phyloP scores from a whole-genome alignment of 768 basidiomycete species.

The Pisolithus orientalis region DNA sequence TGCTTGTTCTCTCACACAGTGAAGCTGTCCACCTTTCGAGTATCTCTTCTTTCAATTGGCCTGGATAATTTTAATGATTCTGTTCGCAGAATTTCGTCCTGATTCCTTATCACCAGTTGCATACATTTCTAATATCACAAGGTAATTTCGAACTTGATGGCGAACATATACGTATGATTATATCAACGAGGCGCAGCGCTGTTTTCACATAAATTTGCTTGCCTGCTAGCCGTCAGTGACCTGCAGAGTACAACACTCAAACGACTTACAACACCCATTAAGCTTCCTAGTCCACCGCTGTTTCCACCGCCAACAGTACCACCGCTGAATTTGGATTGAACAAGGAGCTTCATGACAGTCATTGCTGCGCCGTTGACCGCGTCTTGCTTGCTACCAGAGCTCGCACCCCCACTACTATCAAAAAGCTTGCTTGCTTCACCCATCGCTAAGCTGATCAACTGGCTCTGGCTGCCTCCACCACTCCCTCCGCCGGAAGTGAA shows the following conservation, averaged over 20 bases:
- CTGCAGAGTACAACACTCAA: no score
- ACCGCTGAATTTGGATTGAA: slow-evolving; percentile 57
- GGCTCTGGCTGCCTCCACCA: slow-evolving; percentile 29
- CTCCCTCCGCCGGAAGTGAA: slow-evolving; percentile 36
- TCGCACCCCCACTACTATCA: slow-evolving; percentile 45
- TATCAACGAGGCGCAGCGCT: no score
- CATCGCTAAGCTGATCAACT: slow-evolving; percentile 86
- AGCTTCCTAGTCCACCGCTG: slow-evolving; percentile 60
- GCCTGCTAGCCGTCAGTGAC: background rate
- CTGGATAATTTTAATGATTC: no score
- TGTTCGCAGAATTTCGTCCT: no score
- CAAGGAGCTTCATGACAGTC: slow-evolving; percentile 79
- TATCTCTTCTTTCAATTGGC: no score
- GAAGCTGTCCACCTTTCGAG: no score
- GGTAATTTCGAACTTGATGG: no score
- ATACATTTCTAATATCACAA: no score
- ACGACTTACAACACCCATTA: slow-evolving; percentile 51
- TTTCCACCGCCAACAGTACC: slow-evolving; percentile 50
- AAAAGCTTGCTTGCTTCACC: slow-evolving; percentile 72
- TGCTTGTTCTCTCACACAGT: no score
- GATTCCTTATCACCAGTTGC: no score
- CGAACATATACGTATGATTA: no score
- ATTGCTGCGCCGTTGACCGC: slow-evolving; percentile 79
- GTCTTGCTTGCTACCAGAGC: slow-evolving; percentile 68
- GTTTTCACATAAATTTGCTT: background rate